Conservation (phyloP, 345 rosid genomes). For the Erucastrum elatum region DNA sequence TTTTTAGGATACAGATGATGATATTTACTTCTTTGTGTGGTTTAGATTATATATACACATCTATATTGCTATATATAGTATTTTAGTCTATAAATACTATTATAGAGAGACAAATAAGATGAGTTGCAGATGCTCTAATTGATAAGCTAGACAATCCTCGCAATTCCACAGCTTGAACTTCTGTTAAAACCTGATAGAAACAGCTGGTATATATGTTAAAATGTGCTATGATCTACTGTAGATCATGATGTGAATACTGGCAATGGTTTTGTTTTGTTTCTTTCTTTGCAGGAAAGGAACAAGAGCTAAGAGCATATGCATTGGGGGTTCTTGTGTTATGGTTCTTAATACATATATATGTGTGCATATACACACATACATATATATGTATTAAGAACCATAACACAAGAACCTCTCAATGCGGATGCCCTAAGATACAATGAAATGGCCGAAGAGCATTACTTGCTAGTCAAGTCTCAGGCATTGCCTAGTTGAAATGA, state of each 20-base stretch:
- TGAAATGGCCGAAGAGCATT: too few species aligned
- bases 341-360: too few species aligned
- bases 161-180: background rate
- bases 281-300: too few species aligned
- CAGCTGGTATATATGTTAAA: conserved; percentile 48
- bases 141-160: background rate
- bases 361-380: too few species aligned
- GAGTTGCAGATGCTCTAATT: background rate
- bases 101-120: background rate
- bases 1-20: background rate
- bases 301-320: too few species aligned
- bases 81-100: background rate
- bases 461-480: too few species aligned
- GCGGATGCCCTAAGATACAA: too few species aligned
- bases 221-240: background rate
- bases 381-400: too few species aligned
- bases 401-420: too few species aligned
- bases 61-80: background rate
- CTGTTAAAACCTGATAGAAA: conserved; percentile 44
- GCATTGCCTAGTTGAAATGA: too few species aligned
- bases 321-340: too few species aligned
- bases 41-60: background rate
- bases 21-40: background rate
- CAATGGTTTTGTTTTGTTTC: too few species aligned
- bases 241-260: background rate